phyloP scores from a whole-genome alignment of 805 yeast genomes.

The Lachancea sp. region DNA sequence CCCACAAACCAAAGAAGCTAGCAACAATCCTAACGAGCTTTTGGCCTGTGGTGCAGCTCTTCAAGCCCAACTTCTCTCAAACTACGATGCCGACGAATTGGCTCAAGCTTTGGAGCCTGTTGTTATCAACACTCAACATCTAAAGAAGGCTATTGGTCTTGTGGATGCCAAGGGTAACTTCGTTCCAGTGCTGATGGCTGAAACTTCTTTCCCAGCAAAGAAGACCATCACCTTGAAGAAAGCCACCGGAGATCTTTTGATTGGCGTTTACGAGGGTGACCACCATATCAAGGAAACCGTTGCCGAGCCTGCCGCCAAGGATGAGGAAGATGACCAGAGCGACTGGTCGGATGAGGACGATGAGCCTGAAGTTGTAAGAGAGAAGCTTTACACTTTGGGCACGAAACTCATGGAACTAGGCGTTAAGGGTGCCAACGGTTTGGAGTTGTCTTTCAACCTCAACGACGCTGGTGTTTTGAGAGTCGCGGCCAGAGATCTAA shows the following conservation, averaged over 20 bases:
- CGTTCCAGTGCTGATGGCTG: constrained; percentile 65
- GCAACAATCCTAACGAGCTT: constrained; percentile 82
- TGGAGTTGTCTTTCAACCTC: constrained; percentile 54
- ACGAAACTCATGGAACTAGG: constrained; percentile 72
- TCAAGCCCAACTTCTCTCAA: constrained; percentile 80
- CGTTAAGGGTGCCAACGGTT: constrained; percentile 58
- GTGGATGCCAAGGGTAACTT: constrained; percentile 67
- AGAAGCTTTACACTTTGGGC: constrained; percentile 67
- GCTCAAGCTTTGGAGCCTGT: constrained; percentile 72
- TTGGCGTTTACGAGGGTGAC: constrained; percentile 81
- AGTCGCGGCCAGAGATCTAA: constrained; percentile 57
- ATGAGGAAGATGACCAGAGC: constrained; percentile 43
- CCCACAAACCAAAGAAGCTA: constrained; percentile 71
- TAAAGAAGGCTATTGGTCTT: constrained; percentile 77
- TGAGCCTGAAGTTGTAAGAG: constrained; percentile 82
- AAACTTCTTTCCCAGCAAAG: constrained; percentile 88
- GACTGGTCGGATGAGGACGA: constrained; percentile 60
- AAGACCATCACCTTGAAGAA: constrained; percentile 61
- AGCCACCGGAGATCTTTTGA: constrained; percentile 51
- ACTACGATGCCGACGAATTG: constrained; percentile 78
- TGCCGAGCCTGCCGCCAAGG: constrained; percentile 56
- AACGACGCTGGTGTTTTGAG: constrained; percentile 56
- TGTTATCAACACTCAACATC: constrained; percentile 82
- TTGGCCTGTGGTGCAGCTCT: constrained; percentile 92
- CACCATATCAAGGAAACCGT: constrained; percentile 77